These are phyloP conservation scores for Schrenkiella parvula DNA, from an alignment of 345 rosid genomes.

Conservation along the genomic window DNA sequence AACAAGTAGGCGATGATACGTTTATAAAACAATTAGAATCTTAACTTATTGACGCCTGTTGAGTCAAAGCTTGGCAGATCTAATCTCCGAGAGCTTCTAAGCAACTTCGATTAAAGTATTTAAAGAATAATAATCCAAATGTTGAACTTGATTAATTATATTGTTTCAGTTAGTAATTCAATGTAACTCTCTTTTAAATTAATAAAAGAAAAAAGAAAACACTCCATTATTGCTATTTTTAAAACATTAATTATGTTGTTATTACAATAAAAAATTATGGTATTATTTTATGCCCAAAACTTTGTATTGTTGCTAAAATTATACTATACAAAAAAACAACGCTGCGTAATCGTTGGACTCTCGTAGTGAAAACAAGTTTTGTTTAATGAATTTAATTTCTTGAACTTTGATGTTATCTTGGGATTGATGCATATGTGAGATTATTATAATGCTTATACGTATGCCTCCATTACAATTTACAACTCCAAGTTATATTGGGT, in stretches of 20 bases:
- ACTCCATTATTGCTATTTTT: not conserved
- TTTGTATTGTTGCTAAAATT: not conserved
- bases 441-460: not conserved
- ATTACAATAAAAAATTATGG: not conserved
- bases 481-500: not conserved
- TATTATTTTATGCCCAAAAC: no score
- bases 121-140: not conserved
- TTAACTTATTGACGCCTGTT: slow-evolving; percentile 31
- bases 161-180: not conserved
- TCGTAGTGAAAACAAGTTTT: slow-evolving; percentile 11
- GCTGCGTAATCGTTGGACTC: slow-evolving; percentile 30
- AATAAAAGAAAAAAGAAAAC: not conserved
- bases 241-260: not conserved
- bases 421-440: slow-evolving; percentile 12
- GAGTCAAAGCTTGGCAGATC: slow-evolving; percentile 30
- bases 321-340: not conserved
- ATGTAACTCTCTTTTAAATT: not conserved
- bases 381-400: slow-evolving; percentile 6
- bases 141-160: not conserved
- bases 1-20: slow-evolving; percentile 1
- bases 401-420: slow-evolving; percentile 20
- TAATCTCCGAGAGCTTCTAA: slow-evolving; percentile 1
- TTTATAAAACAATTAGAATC: not conserved
- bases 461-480: not conserved
- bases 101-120: slow-evolving; percentile 14